Evolutionary conservation across 352 stramenopile species (phyloP), one percentile per base, ranked within the genome.

Genomic region (Globisporangium solare): DNA sequence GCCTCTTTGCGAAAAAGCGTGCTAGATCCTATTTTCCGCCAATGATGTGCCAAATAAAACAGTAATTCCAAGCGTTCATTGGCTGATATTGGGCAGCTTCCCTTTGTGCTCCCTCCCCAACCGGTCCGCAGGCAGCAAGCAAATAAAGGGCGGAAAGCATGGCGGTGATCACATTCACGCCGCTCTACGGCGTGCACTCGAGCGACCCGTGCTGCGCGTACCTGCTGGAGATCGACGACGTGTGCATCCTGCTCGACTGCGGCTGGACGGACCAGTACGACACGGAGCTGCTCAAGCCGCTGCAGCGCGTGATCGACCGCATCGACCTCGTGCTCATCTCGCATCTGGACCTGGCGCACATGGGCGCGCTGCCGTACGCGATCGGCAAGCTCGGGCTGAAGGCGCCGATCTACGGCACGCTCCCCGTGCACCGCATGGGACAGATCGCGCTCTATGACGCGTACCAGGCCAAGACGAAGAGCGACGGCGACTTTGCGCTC

Each of bases 361-460:
- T 96, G 79, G 89, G 89, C 21, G 88, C 85, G 17, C 70, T 97
- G 58, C 88, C 88, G 32, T 97, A 97, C 70, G 85, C 88, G 35
- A 86, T 96, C 58, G 83, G 84, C 35, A 89, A 89, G 60, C 68
- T 95, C 31, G 84, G 83, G 0, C 76, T 96, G 7, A 79, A 89
- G 24, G 83, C 88, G 32, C 92, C 89, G 11, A 82, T 98, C 17
- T 97, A 97, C 62, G 90, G 89, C 15, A 98, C 96, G 17, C 89
- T 97, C 32, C 94, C 96, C 2, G 96, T 97, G 18, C 86, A 98
- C 31, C 96, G 97, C 70, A 98, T 98, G 92, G 95, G 95, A 11
- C 92, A 98, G 74, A 98, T 98, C 76, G 92, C 89, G 43, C 75
- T 99, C 11, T 98, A 98, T 64, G 95, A 98, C 65, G 89, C 94